These are phyloP conservation scores for Corinectria fuckeliana DNA, from an alignment of 2,329 filamentous ascomycete species.

Conservation along the genomic window DNA sequence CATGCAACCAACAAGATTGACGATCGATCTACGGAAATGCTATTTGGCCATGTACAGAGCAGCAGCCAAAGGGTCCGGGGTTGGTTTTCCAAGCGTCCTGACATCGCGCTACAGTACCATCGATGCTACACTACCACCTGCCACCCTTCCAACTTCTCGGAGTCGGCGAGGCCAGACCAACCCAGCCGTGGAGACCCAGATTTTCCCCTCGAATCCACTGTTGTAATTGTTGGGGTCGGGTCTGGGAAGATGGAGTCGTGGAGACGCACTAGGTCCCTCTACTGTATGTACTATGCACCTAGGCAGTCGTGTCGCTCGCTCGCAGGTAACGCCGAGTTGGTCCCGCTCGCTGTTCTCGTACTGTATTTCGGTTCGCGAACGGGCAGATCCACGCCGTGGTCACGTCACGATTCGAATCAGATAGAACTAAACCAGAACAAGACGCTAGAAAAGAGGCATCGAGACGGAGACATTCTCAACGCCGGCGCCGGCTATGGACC, in stretches of 20 bases:
- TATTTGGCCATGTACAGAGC: too few relatives aligned
- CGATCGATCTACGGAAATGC: too few relatives aligned
- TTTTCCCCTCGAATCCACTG: slow-evolving; percentile 8
- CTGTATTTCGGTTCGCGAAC: neutral
- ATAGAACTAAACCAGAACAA: neutral
- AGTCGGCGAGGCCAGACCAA: slow-evolving; percentile 14
- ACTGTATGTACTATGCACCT: too few relatives aligned
- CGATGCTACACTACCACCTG: neutral
- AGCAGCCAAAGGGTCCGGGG: too few relatives aligned
- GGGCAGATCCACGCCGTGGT: neutral
- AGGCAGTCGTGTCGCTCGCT: neutral
- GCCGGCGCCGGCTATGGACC: neutral
- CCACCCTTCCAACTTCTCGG: slow-evolving; percentile 3
- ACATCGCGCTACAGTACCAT: neutral
- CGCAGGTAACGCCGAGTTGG: slow-evolving; percentile 12
- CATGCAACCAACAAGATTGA: neutral
- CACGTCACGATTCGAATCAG: too few relatives aligned
- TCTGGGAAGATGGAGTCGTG: neutral
- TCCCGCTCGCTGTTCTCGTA: neutral
- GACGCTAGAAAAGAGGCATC: neutral
- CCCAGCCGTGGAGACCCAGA: neutral
- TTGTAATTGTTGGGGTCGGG: neutral
- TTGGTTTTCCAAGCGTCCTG: neutral
- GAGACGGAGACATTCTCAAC: neutral
- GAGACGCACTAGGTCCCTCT: neutral